Evolutionary conservation across 2,329 filamentous ascomycete species (phyloP).

Genomic region (Alternaria gansuensis): DNA sequence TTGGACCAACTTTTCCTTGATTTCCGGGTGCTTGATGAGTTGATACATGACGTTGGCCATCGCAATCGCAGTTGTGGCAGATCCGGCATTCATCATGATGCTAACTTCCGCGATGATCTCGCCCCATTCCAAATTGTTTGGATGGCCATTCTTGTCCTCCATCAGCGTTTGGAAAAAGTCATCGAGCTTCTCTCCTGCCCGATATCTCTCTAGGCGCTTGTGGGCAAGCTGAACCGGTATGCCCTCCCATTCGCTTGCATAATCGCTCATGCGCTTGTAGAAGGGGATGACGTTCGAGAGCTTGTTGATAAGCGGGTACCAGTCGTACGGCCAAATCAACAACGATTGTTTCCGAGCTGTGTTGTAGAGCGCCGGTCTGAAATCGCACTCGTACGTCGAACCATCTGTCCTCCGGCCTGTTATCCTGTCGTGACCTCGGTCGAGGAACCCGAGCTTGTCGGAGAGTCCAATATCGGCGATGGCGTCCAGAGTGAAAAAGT

Average conservation of each 20-base stretch:
- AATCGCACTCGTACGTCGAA: conserved; percentile 56
- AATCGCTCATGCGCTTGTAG: conserved; percentile 54
- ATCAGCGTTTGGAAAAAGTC: conserved; percentile 68
- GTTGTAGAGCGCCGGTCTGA: conserved; percentile 60
- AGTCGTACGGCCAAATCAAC: conserved; percentile 62
- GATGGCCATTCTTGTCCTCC: conserved; percentile 59
- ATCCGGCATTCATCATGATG: conserved; percentile 63
- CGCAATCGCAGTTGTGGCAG: conserved; percentile 62
- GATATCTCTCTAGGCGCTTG: conserved; percentile 57
- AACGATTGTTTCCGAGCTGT: conserved; percentile 62
- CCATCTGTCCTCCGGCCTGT: conserved; percentile 59
- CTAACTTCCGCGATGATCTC: conserved; percentile 66
- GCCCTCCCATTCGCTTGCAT: conserved; percentile 58
- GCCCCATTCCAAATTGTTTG: conserved; percentile 63
- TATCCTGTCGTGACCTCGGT: conserved; percentile 59
- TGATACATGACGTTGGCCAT: conserved; percentile 64
- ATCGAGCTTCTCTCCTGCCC: conserved; percentile 63
- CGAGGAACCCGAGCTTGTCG: conserved; percentile 62
- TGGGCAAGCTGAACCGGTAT: conserved; percentile 60
- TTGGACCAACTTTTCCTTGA: conserved; percentile 36
- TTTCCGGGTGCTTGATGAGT: conserved; percentile 59
- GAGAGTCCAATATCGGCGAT: conserved; percentile 66
- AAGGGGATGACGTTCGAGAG: conserved; percentile 59
- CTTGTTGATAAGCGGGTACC: conserved; percentile 60
- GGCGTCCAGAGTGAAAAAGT: conserved; percentile 66